Base-by-base conservation (phyloP, 768 basidiomycete genomes). In the Termitomyces sp. region DNA sequence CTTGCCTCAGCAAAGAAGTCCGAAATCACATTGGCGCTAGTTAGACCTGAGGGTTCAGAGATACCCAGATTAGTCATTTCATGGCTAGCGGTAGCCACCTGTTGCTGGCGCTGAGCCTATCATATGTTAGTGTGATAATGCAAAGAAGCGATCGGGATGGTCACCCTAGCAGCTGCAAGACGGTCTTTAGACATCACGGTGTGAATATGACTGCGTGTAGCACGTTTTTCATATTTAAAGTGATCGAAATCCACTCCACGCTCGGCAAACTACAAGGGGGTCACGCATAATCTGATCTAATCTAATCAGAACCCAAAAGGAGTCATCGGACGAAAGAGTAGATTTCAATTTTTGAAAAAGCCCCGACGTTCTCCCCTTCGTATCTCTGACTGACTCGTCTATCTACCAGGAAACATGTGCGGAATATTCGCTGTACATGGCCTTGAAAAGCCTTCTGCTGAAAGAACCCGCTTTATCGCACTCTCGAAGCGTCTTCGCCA, bases 401-500 rank as follows among this genome's bases (percentile, higher is more conserved):
- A 49, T 43, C 65, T 55, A 31, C 47, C 48, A 53, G 48, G 31
- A 52, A 75, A 31, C 49, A 98, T 98, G 95, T 98, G 95, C 72
- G 95, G 95, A 67, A 97, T 98, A 69, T 79, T 95, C 65, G 92
- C 91, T 60, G 86, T 86, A 32, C 93, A 95, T 69, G 89, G 90
- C 66, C 74, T 94, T 61, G 81, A 89, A 64, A 89, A 87, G 59
- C 88, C 94, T 40, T 70, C 81, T 42, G 74, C 76, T 29, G 88
- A 89, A 67, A 83, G 96, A 64, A 79, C 88, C 49, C 85, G 80
- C 59, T 89, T 87, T 69, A 87, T 98, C 60, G 88, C 92, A 4
- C 83, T 92, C 68, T 94, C 94, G 11, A 97, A 94, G 77, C 87
- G 86, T 64, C 87, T 93, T 62, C 85, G 96, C 56, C 96, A 97